Evolutionary conservation across 148 eudicot species (phyloP).

Genomic region (Oxyria digyna): DNA sequence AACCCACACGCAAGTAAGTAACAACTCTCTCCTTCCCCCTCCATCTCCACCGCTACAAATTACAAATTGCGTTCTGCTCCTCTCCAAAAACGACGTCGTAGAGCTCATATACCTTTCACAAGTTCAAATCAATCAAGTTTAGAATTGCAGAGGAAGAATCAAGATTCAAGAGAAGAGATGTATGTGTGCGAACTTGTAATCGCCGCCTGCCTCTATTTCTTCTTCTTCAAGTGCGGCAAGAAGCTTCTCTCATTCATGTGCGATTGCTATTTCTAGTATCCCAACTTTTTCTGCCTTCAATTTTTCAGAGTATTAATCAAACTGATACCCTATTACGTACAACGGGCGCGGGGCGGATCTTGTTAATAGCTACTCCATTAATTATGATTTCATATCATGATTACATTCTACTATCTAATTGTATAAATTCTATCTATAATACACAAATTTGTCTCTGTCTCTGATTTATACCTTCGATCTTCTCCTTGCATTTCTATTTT

Average conservation of each 20-base stretch:
- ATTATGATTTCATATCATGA: neutral
- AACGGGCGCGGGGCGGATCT: neutral
- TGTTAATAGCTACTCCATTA: neutral
- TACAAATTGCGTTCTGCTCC: neutral
- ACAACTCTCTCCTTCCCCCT: neutral
- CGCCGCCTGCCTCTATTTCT: neutral
- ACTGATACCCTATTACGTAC: neutral
- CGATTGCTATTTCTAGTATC: neutral
- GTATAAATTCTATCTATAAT: no score
- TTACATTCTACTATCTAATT: no score
- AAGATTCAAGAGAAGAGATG: neutral
- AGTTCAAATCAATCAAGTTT: no score
- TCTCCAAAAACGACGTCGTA: neutral
- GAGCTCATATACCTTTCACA: neutral
- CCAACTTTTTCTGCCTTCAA: neutral
- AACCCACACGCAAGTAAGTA: no score
- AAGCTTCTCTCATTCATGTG: slow-evolving; percentile 2
- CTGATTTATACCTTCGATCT: no score
- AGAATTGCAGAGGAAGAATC: no score
- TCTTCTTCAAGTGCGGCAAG: slow-evolving; percentile 5
- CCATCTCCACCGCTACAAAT: neutral
- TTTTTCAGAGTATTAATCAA: neutral
- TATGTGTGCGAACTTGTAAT: neutral
- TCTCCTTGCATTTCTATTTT: no score
- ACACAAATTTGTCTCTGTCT: no score